A percentile compares a stretch with the other conserved stretches of the same genome.
Conservation (phyloP, 1,139 yeast species). For the Arxiozyma slooffiae region DNA sequence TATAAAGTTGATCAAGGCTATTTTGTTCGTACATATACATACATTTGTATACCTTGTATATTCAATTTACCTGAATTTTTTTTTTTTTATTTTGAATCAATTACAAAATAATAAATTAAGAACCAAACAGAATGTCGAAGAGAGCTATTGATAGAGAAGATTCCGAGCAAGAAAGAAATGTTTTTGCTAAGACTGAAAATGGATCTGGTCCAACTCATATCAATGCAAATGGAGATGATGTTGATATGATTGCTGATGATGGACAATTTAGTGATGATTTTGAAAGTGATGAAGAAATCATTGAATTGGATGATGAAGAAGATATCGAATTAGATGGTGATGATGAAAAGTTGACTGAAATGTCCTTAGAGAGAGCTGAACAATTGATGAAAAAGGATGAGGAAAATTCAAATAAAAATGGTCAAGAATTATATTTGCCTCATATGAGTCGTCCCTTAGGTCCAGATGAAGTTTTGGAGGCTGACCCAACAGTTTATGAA, state of each 20-base stretch:
- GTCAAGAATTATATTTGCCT: slow-evolving; percentile 56
- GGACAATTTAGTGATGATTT: slow-evolving; percentile 93
- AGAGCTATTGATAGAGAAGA: slow-evolving; percentile 38
- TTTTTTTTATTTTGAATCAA: not conserved
- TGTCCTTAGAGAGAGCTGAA: slow-evolving; percentile 31
- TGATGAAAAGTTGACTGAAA: slow-evolving; percentile 20
- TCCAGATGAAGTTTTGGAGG: slow-evolving; percentile 91
- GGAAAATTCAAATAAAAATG: slow-evolving; percentile 18
- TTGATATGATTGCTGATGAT: slow-evolving; percentile 71
- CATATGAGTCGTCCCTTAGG: slow-evolving; percentile 84
- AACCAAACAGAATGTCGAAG: slow-evolving; percentile 43
- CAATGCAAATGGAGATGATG: slow-evolving; percentile 25
- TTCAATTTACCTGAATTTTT: not conserved
- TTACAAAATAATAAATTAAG: not conserved
- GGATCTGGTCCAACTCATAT: slow-evolving; percentile 30
- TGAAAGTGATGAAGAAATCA: slow-evolving; percentile 86
- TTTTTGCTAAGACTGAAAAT: slow-evolving; percentile 31
- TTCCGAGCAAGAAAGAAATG: slow-evolving; percentile 31
- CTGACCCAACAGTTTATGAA: slow-evolving; percentile 91
- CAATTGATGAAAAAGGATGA: slow-evolving; percentile 30
- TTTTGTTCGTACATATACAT: not conserved
- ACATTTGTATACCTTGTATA: not conserved
- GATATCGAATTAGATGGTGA: slow-evolving; percentile 33
- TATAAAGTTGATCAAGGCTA: too few species aligned
- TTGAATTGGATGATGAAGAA: slow-evolving; percentile 65